Evolutionary conservation across 371 early-diverging fungal genomes (phyloP), one percentile per base, ranked within the genome.

Genomic region (Blakeslea trispora): DNA sequence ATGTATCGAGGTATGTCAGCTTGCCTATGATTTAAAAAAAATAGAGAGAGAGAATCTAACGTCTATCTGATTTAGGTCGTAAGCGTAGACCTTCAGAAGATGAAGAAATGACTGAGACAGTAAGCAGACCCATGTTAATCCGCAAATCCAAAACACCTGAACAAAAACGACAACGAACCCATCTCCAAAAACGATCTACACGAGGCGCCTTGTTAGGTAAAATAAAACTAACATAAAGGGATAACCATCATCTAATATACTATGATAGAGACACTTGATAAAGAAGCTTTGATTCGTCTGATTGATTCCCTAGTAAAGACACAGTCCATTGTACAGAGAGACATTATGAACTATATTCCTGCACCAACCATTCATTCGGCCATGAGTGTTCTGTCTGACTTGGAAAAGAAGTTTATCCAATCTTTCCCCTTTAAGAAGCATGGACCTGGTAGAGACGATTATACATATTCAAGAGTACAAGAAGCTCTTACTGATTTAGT

Each of bases 291-390:
- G 53, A 73, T 94, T 40, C 57, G 70, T 57, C 77, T 96, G 35
- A 67, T 97, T 53, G 81, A 78, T 42, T 75, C 80, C 31, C 70
- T 97, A 37, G 78, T 93, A 18, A 79, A 81, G 9, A 69, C 77
- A 32, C 86, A 95, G 69, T 91, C 94, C 11, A 66, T 76, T 15
- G 74, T 95, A 19, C 83, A 85, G 46, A 67, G 80, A 18, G 83
- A 89, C 43, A 83, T 95, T 39, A 83, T 89, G 56, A 67, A 81
- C 7, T 81, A 91, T 57, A 82, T 96, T 39, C 96, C 96, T 32
- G 83, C 88, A 45, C 98, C 98, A 22, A 92, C 96, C 11, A 79
- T 96, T 47, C 71, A 75, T 37, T 86, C 91, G n/a, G 91, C 90
- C 0, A 74, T 84, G 40, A 64, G 73, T 39, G 84, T 87, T 17